These are phyloP conservation scores for Ensete ventricosum DNA, from an alignment of 176 grass and related monocot species.

Conservation along the genomic window DNA sequence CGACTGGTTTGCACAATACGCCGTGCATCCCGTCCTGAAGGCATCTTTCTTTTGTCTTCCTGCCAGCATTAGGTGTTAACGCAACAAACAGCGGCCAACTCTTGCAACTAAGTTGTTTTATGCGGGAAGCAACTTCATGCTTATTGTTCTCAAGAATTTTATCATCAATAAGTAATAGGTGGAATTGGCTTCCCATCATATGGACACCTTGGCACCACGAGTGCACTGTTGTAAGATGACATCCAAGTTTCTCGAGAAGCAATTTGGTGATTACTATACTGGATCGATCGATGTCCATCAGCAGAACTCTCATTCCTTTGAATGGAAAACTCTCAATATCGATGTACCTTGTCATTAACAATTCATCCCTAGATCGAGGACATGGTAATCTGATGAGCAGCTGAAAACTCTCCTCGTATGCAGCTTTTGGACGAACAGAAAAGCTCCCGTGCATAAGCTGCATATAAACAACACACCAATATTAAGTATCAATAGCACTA, in stretches of 20 bases:
- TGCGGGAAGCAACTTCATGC: not conserved
- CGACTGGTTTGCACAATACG: constrained; percentile 2
- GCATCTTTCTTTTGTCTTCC: not conserved
- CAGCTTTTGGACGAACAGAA: not conserved
- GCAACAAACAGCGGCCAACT: not conserved
- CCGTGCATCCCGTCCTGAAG: not conserved
- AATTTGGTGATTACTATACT: not conserved
- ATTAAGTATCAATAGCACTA: too few species aligned
- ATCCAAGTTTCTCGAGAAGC: constrained; percentile 1
- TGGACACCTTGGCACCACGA: not conserved
- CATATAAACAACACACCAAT: not conserved
- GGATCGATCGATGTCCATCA: not conserved
- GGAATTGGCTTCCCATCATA: not conserved
- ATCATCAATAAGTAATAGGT: not conserved
- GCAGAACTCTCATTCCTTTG: constrained; percentile 4
- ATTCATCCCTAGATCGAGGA: not conserved
- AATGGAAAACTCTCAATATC: not conserved
- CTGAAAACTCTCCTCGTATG: not conserved
- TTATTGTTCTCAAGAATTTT: not conserved
- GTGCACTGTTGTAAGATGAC: not conserved
- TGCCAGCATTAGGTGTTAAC: not conserved
- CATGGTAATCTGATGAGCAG: not conserved
- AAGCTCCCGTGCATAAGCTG: constrained; percentile 6
- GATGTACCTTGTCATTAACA: not conserved
- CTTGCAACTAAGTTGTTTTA: not conserved